Conservation (phyloP, 1,139 yeast genomes). For the Suhomyces chickasaworum region DNA sequence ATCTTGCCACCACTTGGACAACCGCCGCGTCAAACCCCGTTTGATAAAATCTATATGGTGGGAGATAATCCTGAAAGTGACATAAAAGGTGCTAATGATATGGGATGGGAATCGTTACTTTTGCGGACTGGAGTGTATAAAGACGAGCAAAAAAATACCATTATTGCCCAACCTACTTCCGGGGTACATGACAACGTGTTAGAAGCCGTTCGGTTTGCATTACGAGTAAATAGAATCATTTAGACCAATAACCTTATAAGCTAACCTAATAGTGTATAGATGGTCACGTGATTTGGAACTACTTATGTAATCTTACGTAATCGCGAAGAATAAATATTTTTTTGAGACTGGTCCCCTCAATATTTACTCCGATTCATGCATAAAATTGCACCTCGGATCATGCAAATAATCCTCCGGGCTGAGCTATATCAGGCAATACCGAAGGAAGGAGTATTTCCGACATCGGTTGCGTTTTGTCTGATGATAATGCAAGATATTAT, state of each 20-base stretch:
- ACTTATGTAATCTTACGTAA: too few species aligned
- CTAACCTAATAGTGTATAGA: not conserved
- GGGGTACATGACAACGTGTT: constrained; percentile 54
- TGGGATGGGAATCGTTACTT: constrained; percentile 86
- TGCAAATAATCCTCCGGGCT: not conserved
- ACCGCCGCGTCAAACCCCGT: constrained; percentile 44
- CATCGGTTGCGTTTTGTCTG: constrained; percentile 1
- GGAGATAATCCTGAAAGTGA: constrained; percentile 97
- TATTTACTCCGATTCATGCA: not conserved
- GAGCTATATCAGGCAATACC: constrained; percentile 3
- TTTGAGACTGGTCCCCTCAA: not conserved
- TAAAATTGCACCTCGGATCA: not conserved
- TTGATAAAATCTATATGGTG: constrained; percentile 76
- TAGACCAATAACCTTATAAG: not conserved
- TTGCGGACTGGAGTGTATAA: constrained; percentile 86
- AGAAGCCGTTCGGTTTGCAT: constrained; percentile 42
- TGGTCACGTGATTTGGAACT: too few species aligned
- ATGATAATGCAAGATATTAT: constrained; percentile 5
- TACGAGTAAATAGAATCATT: constrained; percentile 18
- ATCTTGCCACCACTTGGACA: constrained; percentile 41
- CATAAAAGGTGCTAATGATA: constrained; percentile 81
- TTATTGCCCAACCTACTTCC: constrained; percentile 44
- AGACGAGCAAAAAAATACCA: constrained; percentile 58
- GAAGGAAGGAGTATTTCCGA: not conserved
- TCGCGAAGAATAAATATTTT: too few species aligned